Evolutionary conservation across 495 filamentous ascomycete genomes (phyloP).

Genomic region (Copromyces sp.): DNA sequence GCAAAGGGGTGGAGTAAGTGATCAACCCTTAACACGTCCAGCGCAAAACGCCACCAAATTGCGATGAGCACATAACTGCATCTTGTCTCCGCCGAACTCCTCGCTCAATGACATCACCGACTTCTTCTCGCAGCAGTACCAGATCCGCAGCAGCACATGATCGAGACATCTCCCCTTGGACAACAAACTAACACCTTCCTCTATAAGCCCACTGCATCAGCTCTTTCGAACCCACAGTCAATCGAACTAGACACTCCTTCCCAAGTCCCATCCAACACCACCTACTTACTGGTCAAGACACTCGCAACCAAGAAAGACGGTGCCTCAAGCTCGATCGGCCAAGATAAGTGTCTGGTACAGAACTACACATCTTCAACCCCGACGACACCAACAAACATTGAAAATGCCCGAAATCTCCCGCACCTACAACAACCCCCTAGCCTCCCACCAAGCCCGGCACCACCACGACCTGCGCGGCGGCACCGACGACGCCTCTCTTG

Average conservation of each 20-base stretch:
- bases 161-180: neutral
- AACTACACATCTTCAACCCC: neutral
- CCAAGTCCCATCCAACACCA: neutral
- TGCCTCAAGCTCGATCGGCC: too few species aligned
- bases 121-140: neutral
- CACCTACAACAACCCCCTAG: constrained; percentile 1
- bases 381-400: neutral
- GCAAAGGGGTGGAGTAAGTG: neutral
- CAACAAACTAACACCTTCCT: neutral
- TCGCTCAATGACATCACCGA: neutral
- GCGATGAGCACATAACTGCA: too few species aligned
- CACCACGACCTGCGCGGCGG: constrained; percentile 3
- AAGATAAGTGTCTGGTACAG: too few species aligned
- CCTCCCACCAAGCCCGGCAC: neutral
- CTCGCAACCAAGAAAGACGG: neutral
- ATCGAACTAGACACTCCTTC: neutral
- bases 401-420: constrained; percentile 1
- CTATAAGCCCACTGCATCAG: neutral
- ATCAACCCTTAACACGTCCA: neutral
- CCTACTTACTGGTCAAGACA: neutral
- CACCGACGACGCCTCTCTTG: neutral
- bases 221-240: neutral
- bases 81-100: neutral
- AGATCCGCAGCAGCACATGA: neutral
- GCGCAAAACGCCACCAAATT: neutral